Conservation (phyloP, 352 stramenopile species). For the Phytophthora fragariae region DNA sequence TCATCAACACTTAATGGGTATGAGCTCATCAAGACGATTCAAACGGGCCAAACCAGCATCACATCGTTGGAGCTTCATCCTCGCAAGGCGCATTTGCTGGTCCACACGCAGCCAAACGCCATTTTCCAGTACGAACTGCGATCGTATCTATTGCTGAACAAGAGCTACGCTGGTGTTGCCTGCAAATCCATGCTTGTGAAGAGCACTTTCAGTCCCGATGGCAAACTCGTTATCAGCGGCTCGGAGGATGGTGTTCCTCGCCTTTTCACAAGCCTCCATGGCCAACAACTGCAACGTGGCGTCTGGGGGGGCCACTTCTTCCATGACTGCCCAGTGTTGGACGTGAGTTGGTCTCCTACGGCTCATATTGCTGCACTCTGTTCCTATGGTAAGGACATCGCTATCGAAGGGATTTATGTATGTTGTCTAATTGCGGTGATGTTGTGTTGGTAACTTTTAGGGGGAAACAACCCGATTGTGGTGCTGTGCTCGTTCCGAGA, state of each 20-base stretch:
- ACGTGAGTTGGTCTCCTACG: constrained; percentile 68
- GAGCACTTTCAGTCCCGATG: constrained; percentile 71
- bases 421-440: not conserved
- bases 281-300: constrained; percentile 47
- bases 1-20: constrained; percentile 27
- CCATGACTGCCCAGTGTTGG: constrained; percentile 51
- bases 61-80: constrained; percentile 69
- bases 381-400: constrained; percentile 53
- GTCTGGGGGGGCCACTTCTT: constrained; percentile 74
- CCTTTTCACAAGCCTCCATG: constrained; percentile 64
- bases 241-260: constrained; percentile 70
- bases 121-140: constrained; percentile 80
- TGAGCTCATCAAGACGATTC: constrained; percentile 60
- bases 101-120: constrained; percentile 64
- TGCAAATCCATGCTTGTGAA: constrained; percentile 59
- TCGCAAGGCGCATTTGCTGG: constrained; percentile 70
- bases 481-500: constrained; percentile 61
- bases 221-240: constrained; percentile 64
- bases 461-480: constrained; percentile 66
- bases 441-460: constrained; percentile 27
- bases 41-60: constrained; percentile 57
- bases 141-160: constrained; percentile 79
- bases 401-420: not conserved
- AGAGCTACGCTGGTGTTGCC: constrained; percentile 60
- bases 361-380: constrained; percentile 72